A percentile compares a stretch with the other conserved stretches of the same genome.
phyloP scores from a whole-genome alignment of 2,329 filamentous ascomycete species.

The Phialophora macrospora region DNA sequence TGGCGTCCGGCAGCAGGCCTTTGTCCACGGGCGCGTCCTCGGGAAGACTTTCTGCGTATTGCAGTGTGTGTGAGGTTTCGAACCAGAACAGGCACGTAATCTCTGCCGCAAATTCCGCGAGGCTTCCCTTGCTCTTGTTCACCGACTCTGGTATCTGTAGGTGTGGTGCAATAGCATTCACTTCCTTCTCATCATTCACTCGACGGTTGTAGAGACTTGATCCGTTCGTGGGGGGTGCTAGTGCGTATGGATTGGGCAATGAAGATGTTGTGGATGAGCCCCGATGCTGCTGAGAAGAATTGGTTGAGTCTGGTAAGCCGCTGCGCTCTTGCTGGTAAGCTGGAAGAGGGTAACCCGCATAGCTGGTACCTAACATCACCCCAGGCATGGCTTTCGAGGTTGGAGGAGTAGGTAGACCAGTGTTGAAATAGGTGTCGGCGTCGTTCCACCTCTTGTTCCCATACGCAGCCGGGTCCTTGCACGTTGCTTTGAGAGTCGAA shows the following conservation, averaged over 20 bases:
- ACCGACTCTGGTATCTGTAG: slow-evolving; percentile 77
- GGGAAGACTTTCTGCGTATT: slow-evolving; percentile 64
- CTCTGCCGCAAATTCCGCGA: slow-evolving; percentile 85
- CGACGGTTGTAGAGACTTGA: slow-evolving; percentile 16
- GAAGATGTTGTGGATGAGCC: slow-evolving; percentile 10
- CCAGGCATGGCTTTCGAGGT: slow-evolving; percentile 36
- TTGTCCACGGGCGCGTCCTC: slow-evolving; percentile 56
- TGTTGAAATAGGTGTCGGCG: slow-evolving; percentile 28
- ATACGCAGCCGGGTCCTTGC: slow-evolving; percentile 19
- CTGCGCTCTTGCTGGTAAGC: slow-evolving; percentile 17
- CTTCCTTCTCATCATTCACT: slow-evolving; percentile 21
- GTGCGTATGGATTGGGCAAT: slow-evolving; percentile 17
- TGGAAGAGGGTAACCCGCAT: slow-evolving; percentile 20
- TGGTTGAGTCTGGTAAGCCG: slow-evolving; percentile 5
- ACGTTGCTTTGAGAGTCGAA: slow-evolving; percentile 18
- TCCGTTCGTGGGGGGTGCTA: slow-evolving; percentile 17
- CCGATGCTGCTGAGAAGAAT: slow-evolving; percentile 14
- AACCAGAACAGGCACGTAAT: slow-evolving; percentile 99
- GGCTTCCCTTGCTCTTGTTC: slow-evolving; percentile 72
- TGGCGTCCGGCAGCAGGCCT: slow-evolving; percentile 71
- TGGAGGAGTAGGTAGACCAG: slow-evolving; percentile 39
- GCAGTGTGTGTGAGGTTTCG: slow-evolving; percentile 79
- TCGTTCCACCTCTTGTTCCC: slow-evolving; percentile 32
- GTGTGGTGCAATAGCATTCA: slow-evolving; percentile 53
- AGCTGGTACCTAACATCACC: slow-evolving; percentile 29